phyloP scores from a whole-genome alignment of 768 basidiomycete species.

The Chalciporus pseudorubinellus region DNA sequence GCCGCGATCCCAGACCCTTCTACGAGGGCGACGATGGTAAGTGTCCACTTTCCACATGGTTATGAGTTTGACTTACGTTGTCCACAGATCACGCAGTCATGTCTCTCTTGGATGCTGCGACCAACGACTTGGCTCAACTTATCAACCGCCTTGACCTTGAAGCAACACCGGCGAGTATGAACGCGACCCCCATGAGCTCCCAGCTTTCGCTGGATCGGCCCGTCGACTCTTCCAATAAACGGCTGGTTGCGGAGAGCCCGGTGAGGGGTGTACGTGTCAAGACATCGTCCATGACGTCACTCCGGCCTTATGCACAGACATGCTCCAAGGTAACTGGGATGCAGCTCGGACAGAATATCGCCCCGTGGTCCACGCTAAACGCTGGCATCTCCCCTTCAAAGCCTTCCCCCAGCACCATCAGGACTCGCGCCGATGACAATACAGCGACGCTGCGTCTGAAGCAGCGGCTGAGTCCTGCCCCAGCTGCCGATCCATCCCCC shows the following conservation, averaged over 20 bases:
- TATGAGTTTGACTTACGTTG: not conserved
- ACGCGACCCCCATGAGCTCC: slow-evolving; percentile 42
- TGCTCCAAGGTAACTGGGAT: slow-evolving; percentile 19
- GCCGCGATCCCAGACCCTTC: slow-evolving; percentile 44
- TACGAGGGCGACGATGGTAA: slow-evolving; percentile 48
- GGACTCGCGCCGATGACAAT: slow-evolving; percentile 26
- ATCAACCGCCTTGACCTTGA: slow-evolving; percentile 81
- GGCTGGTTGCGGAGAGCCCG: slow-evolving; percentile 35
- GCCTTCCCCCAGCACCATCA: slow-evolving; percentile 21
- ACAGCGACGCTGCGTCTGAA: slow-evolving; percentile 25
- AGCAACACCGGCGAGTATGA: slow-evolving; percentile 64
- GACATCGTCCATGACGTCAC: slow-evolving; percentile 44
- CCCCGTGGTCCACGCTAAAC: slow-evolving; percentile 56
- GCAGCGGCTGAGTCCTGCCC: slow-evolving; percentile 57
- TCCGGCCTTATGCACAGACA: slow-evolving; percentile 48
- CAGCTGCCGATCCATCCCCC: slow-evolving; percentile 54
- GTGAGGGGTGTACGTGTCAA: slow-evolving; percentile 35
- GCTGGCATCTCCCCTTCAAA: slow-evolving; percentile 39
- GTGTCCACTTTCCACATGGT: not conserved
- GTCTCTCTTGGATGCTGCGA: slow-evolving; percentile 74
- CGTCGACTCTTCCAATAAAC: slow-evolving; percentile 33
- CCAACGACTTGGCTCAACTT: slow-evolving; percentile 73
- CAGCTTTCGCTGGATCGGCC: slow-evolving; percentile 15
- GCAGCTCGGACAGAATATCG: slow-evolving; percentile 54
- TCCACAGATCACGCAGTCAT: slow-evolving; percentile 48